Percentiles rank a stretch among this genome's conserved stretches.
phyloP scores from a whole-genome alignment of 345 rosid genomes.

The Populus nigra region DNA sequence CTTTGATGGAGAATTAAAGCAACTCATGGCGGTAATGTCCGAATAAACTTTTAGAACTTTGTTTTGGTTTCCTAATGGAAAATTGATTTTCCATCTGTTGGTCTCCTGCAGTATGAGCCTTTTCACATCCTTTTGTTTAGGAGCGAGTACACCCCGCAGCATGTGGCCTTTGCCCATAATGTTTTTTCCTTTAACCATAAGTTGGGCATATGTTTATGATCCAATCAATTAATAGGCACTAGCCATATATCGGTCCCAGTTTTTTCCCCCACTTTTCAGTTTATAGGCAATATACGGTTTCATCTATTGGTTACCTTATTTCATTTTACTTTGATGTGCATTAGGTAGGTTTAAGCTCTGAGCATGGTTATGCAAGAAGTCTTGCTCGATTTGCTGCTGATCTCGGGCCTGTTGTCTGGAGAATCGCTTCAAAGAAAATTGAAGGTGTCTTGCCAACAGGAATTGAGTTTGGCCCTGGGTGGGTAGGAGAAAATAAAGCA shows the following conservation, averaged over 20 bases:
- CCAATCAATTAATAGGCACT: neutral
- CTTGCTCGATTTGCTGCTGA: constrained; percentile 78
- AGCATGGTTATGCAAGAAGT: constrained; percentile 83
- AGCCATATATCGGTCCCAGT: neutral
- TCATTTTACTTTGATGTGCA: constrained; percentile 15
- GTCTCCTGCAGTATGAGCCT: neutral
- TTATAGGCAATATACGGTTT: neutral
- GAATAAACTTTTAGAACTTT: neutral
- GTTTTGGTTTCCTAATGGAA: neutral
- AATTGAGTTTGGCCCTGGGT: constrained; percentile 63
- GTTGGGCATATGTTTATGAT: neutral
- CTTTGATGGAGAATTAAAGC: constrained; percentile 65
- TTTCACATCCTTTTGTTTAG: neutral
- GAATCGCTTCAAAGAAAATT: constrained; percentile 69
- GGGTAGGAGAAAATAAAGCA: constrained; percentile 68
- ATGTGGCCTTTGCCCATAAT: neutral
- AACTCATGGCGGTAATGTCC: constrained; percentile 57
- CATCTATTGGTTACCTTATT: neutral
- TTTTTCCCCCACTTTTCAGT: neutral
- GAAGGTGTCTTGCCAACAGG: constrained; percentile 57
- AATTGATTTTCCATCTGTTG: neutral
- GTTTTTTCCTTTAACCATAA: neutral
- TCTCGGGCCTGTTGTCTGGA: constrained; percentile 84
- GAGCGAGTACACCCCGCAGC: neutral
- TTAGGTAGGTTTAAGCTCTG: constrained; percentile 79